A percentile compares a stretch with the other conserved stretches of the same genome.
These are phyloP conservation scores for Setomelanomma holmii DNA, from an alignment of 2,329 filamentous ascomycete species.

Conservation along the genomic window DNA sequence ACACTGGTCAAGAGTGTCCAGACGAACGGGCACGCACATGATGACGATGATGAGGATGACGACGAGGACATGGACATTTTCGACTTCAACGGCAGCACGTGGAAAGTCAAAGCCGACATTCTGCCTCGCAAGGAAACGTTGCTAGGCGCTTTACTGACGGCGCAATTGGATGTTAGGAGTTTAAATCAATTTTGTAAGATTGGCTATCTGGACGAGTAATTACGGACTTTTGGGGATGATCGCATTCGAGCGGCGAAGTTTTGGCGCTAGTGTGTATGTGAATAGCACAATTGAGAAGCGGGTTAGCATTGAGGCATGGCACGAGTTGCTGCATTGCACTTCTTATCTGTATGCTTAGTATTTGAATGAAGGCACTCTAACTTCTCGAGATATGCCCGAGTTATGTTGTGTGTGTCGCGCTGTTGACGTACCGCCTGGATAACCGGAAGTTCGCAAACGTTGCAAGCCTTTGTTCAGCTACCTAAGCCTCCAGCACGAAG, in stretches of 20 bases:
- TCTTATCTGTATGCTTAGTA: not conserved
- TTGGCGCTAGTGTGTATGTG: not conserved
- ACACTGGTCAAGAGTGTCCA: conserved; percentile 36
- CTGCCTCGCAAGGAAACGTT: conserved; percentile 55
- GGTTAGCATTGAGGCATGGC: not conserved
- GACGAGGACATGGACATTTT: conserved; percentile 44
- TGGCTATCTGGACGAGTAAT: conserved; percentile 45
- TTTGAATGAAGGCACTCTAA: not conserved
- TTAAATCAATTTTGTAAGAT: conserved; percentile 51
- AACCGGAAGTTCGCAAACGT: no score
- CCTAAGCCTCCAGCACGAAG: no score
- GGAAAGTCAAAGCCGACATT: conserved; percentile 50
- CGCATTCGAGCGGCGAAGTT: not conserved
- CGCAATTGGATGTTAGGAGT: conserved; percentile 52
- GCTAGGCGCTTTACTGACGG: conserved; percentile 55
- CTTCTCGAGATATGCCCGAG: no score
- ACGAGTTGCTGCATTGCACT: not conserved
- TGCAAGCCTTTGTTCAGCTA: no score
- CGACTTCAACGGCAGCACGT: conserved; percentile 37
- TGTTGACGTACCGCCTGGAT: no score
- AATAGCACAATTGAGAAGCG: not conserved
- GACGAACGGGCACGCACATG: conserved; percentile 33
- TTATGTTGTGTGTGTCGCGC: no score
- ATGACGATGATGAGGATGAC: conserved; percentile 35
- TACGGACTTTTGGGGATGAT: not conserved